phyloP scores from a whole-genome alignment of 1,284 basidiomycete species.

The Cryptococcus sp. region DNA sequence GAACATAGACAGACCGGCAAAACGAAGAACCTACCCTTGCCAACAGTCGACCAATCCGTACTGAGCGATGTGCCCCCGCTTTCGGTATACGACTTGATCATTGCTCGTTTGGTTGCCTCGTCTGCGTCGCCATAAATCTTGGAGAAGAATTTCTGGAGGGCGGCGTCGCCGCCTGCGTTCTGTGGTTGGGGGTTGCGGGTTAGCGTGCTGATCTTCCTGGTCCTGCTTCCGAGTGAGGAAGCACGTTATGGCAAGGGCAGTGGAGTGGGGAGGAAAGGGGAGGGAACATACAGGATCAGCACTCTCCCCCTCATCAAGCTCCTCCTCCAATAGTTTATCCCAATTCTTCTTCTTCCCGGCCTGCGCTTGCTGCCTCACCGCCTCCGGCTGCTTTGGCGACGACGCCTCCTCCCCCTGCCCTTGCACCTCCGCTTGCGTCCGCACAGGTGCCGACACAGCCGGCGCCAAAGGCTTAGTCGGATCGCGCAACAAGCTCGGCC shows the following conservation, averaged over 20 bases:
- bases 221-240: neutral
- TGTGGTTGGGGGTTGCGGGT: conserved; percentile 6
- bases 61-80: conserved; percentile 87
- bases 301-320: conserved; percentile 31
- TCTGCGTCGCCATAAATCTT: conserved; percentile 77
- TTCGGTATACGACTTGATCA: conserved; percentile 94
- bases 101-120: conserved; percentile 80
- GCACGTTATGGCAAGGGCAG: neutral
- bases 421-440: neutral
- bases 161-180: conserved; percentile 45
- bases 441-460: neutral
- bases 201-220: too few relatives aligned
- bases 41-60: conserved; percentile 89
- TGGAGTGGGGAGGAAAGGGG: neutral
- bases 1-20: neutral
- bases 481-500: conserved; percentile 58
- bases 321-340: conserved; percentile 43
- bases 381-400: neutral
- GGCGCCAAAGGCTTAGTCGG: conserved; percentile 1
- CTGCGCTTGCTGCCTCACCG: neutral
- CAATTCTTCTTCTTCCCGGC: conserved; percentile 40
- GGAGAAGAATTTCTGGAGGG: conserved; percentile 49
- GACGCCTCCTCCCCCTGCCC: neutral
- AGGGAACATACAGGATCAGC: conserved; percentile 22
- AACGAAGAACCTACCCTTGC: conserved; percentile 57